Percentiles rank a stretch among this genome's conserved stretches.
Evolutionary conservation across 306 rosid species (phyloP).

Genomic region (Gastrolobium villosum): DNA sequence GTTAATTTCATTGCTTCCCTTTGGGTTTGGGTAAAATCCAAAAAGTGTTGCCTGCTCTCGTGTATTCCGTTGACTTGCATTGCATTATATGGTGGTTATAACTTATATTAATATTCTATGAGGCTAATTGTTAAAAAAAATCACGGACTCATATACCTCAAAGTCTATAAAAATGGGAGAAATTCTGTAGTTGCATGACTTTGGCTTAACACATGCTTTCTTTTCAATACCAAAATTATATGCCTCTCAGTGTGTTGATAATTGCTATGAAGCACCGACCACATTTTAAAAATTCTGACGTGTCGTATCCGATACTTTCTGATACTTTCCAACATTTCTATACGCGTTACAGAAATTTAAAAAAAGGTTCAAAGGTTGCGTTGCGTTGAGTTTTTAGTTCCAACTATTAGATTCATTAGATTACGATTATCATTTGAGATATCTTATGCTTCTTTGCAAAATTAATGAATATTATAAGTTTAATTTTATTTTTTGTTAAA

Average conservation of each 20-base stretch:
- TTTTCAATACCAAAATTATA: background rate
- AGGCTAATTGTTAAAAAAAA: background rate
- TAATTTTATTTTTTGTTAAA: too few species aligned
- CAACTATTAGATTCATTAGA: too few species aligned
- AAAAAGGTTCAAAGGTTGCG: too few species aligned
- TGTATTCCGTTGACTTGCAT: background rate
- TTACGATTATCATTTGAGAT: too few species aligned
- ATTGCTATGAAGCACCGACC: too few species aligned
- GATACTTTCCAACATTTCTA: too few species aligned
- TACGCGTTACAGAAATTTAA: too few species aligned
- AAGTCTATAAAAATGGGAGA: constrained; percentile 11
- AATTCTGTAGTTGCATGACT: background rate
- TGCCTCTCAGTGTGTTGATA: background rate
- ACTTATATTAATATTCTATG: background rate
- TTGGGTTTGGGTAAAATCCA: background rate
- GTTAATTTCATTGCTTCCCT: background rate
- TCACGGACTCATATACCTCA: background rate
- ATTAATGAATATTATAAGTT: too few species aligned
- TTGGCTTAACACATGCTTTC: background rate
- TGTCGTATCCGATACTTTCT: too few species aligned
- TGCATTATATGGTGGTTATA: background rate
- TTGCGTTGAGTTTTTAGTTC: too few species aligned
- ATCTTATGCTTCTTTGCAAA: too few species aligned
- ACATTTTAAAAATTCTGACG: too few species aligned
- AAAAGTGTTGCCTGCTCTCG: background rate